Evolutionary conservation across 2,329 filamentous ascomycete genomes (phyloP), one percentile per base, ranked within the genome.

Genomic region (Elsinoe fawcettii): DNA sequence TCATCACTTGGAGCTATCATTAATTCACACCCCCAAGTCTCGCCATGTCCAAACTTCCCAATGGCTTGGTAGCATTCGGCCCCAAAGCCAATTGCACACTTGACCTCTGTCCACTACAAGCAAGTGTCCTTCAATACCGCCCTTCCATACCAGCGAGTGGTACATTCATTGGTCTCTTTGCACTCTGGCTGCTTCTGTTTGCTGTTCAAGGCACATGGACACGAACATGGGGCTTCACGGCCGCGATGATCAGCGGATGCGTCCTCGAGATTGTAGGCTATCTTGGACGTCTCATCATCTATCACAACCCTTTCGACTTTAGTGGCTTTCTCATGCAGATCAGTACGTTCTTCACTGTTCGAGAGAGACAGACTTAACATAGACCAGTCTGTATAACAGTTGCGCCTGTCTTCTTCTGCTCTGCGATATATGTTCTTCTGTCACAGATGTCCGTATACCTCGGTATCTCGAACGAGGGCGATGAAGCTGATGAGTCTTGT

Each of bases 401-500:
- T 22, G 73, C 69, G 0, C 75, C 75, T 0, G 74, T 74, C 2
- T 71, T 77, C 44, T 66, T 74, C 9, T 71, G 74, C 1, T 75
- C 75, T 2, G 72, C 71, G 5, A 74, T 77, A 47, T 77, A 76
- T 54, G 69, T 76, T 32, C 73, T 71, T 0, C 66, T 75, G n/a
- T n/a, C n/a, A n/a, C n/a, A n/a, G n/a, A n/a, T n/a, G n/a, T 36
- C 73, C 74, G 60, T 66, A 75, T 12, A 70, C 74, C 56, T 75
- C 27, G n/a, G 18, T 74, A 46, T 73, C 72, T n/a, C n/a, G n/a
- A n/a, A n/a, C n/a, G n/a, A n/a, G n/a, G n/a, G n/a, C n/a, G n/a
- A n/a, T n/a, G n/a, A n/a, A n/a, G n/a, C n/a, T n/a, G n/a, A n/a
- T n/a, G n/a, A n/a, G n/a, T n/a, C n/a, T n/a, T n/a, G n/a, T n/a